Percentiles rank a stretch among this genome's conserved stretches.
phyloP scores from a whole-genome alignment of 2,329 filamentous ascomycete genomes.

The Polytolypa hystricis region DNA sequence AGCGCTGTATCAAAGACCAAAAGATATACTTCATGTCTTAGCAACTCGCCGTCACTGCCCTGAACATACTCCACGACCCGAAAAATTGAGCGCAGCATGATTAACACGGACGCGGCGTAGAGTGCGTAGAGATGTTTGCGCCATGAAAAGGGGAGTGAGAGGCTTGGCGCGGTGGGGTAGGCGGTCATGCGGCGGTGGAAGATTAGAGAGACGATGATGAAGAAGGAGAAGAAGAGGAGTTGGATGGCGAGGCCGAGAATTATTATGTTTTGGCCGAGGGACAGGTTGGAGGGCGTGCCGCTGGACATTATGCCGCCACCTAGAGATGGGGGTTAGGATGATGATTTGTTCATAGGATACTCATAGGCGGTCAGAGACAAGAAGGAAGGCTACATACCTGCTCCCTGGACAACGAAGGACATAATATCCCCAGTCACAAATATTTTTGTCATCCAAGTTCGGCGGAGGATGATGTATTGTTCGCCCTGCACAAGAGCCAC shows the following conservation, averaged over 20 bases:
- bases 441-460: conserved; percentile 22
- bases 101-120: conserved; percentile 10
- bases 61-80: conserved; percentile 14
- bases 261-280: conserved; percentile 34
- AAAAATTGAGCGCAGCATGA: conserved; percentile 14
- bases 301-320: conserved; percentile 33
- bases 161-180: neutral
- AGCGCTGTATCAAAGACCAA: conserved; percentile 15
- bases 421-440: conserved; percentile 17
- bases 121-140: conserved; percentile 6
- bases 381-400: too few relatives aligned
- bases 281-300: conserved; percentile 16
- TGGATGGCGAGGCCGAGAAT: conserved; percentile 41
- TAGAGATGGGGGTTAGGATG: conserved; percentile 5
- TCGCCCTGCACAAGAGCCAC: conserved; percentile 21
- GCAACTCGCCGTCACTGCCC: conserved; percentile 12
- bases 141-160: conserved; percentile 1
- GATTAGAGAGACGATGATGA: conserved; percentile 23
- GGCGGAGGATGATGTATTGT: conserved; percentile 16
- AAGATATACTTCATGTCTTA: conserved; percentile 13
- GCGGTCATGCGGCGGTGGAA: conserved; percentile 2
- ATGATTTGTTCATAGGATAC: neutral
- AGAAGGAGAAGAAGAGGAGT: conserved; percentile 41
- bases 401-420: conserved; percentile 16
- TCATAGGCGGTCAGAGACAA: too few relatives aligned